Conservation (phyloP, 371 early-diverging fungal genomes). For the Mucor ambiguus region DNA sequence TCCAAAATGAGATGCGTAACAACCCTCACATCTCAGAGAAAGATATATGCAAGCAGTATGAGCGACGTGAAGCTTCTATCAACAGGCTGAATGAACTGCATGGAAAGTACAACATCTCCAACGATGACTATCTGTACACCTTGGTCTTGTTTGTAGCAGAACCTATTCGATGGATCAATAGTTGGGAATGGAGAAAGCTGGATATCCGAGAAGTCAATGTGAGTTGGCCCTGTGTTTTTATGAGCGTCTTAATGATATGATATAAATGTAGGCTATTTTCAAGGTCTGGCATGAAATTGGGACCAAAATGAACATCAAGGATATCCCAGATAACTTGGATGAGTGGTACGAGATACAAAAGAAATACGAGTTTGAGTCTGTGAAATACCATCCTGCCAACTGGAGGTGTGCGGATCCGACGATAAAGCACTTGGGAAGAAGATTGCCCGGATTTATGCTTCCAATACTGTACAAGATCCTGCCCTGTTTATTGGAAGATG, state of each 20-base stretch:
- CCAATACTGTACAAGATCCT: slow-evolving; percentile 21
- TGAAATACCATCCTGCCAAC: slow-evolving; percentile 28
- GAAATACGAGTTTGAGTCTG: slow-evolving; percentile 17
- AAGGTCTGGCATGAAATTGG: slow-evolving; percentile 50
- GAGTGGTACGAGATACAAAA: slow-evolving; percentile 42
- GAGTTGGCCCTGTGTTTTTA: background rate
- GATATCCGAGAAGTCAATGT: slow-evolving; percentile 53
- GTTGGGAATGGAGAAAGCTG: slow-evolving; percentile 49
- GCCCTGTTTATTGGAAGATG: slow-evolving; percentile 26
- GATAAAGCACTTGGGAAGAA: slow-evolving; percentile 21
- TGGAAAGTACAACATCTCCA: slow-evolving; percentile 47
- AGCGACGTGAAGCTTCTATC: slow-evolving; percentile 34
- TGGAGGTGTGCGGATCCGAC: slow-evolving; percentile 31
- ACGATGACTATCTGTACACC: slow-evolving; percentile 57
- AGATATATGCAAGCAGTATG: slow-evolving; percentile 33
- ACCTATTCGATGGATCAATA: slow-evolving; percentile 46
- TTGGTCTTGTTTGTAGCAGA: slow-evolving; percentile 50
- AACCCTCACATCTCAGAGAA: slow-evolving; percentile 27
- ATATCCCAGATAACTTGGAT: slow-evolving; percentile 52
- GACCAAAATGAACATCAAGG: slow-evolving; percentile 47
- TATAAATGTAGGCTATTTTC: slow-evolving; percentile 30
- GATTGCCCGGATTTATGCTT: slow-evolving; percentile 20
- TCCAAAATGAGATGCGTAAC: slow-evolving; percentile 28
- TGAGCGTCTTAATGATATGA: background rate
- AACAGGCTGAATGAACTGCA: slow-evolving; percentile 56